Evolutionary conservation across 352 stramenopile genomes (phyloP).

Genomic region (Globisporangium echinulatum): DNA sequence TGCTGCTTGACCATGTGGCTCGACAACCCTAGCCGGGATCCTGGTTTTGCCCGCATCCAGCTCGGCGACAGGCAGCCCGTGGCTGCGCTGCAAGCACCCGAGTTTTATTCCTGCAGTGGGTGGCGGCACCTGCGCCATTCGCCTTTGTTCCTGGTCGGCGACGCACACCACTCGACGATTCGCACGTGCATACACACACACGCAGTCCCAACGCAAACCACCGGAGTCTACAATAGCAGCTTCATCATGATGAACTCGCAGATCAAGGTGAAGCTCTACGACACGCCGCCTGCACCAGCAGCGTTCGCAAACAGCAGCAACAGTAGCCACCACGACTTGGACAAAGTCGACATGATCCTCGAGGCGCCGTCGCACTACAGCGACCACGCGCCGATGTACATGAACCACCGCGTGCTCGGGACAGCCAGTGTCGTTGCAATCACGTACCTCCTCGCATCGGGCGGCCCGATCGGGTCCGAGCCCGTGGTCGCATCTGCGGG

Average conservation of each 20-base stretch:
- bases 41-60: neutral
- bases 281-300: neutral
- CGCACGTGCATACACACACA: neutral
- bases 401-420: slow-evolving; percentile 22
- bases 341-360: slow-evolving; percentile 21
- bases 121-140: neutral
- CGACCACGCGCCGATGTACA: slow-evolving; percentile 1
- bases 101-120: no score
- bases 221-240: neutral
- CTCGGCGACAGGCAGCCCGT: neutral
- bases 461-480: slow-evolving; percentile 46
- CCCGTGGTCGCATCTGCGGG: slow-evolving; percentile 42
- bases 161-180: neutral
- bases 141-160: neutral
- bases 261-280: neutral
- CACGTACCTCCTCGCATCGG: slow-evolving; percentile 44
- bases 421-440: slow-evolving; percentile 37
- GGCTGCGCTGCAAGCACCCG: neutral
- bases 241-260: neutral
- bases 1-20: no score
- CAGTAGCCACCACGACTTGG: slow-evolving; percentile 2
- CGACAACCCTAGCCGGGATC: no score
- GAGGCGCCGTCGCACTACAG: slow-evolving; percentile 6
- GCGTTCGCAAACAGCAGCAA: neutral
- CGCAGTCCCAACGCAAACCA: neutral